Conservation (phyloP, 2,329 filamentous ascomycete species). For the Fusarium staphyleae region DNA sequence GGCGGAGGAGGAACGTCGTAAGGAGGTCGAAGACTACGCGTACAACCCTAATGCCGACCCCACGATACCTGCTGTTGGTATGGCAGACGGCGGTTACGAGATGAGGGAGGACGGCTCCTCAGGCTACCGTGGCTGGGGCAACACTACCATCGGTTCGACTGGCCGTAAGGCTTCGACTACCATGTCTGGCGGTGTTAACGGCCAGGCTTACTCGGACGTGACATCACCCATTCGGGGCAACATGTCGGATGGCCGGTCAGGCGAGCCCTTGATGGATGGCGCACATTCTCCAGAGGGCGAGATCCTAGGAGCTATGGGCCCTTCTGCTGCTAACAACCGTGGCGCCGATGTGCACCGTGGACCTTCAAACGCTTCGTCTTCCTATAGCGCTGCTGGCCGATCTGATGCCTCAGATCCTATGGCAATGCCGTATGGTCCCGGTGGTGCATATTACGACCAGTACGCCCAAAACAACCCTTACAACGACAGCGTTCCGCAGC, state of each 20-base stretch:
- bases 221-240: conserved; percentile 70
- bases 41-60: conserved; percentile 98
- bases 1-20: conserved; percentile 85
- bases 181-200: conserved; percentile 75
- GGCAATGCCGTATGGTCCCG: conserved; percentile 56
- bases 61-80: conserved; percentile 65
- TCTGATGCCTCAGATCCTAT: conserved; percentile 72
- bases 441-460: conserved; percentile 64
- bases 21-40: conserved; percentile 96
- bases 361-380: conserved; percentile 93
- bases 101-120: conserved; percentile 79
- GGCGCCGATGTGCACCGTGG: conserved; percentile 80
- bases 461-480: conserved; percentile 66
- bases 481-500: conserved; percentile 51
- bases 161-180: conserved; percentile 89
- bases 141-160: conserved; percentile 72
- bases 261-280: conserved; percentile 65
- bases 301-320: conserved; percentile 82
- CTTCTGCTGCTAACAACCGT: conserved; percentile 70
- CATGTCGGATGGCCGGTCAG: conserved; percentile 72
- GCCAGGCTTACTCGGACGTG: conserved; percentile 75
- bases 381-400: conserved; percentile 82
- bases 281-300: conserved; percentile 74
- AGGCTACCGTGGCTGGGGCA: conserved; percentile 95
- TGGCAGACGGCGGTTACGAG: conserved; percentile 66